Base-by-base conservation (phyloP, 73 alveolate species). In the Halteria grandinella region DNA sequence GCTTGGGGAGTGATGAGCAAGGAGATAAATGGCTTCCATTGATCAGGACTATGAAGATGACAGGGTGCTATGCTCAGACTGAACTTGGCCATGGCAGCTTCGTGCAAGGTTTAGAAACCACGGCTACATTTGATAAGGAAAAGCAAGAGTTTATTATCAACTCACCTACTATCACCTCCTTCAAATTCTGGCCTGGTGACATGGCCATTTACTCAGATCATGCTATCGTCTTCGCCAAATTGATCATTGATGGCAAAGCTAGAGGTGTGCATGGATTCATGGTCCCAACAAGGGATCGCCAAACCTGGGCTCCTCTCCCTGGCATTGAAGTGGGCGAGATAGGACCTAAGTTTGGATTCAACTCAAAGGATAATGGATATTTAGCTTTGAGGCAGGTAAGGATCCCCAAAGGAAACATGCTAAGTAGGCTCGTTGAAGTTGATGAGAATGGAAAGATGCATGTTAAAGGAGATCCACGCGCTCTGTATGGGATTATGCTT, bases 291-390 rank as follows among this genome's bases (percentile, higher is more conserved):
- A 70, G 98, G 34, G 95, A 88, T 62, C 25, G 32, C 1, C 43
- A 87, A 25, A 89, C 96, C 28, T 89, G 76, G 54, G 41, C 74
- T 60, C 94, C 96, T 10, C 70, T 94, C n/a, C 81, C 79, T 7
- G 97, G 97, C 0, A 83, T 94, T 24, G 91, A 66, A 10, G 91
- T 87, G n/a, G 98, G 98, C 44, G 98, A 91, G 34, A 94, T 94
- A 47, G 98, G 98, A n/a, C 97, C 97, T n/a, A 94, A 94, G 78
- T 51, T 63, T 21, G 98, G 97, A 44, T 87, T 62, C 41, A 58
- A 51, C 27, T 49, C 69, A 36, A 85, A 90, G 70, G 98, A 94
- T 77, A 94, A 91, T 71, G 98, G 98, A 27, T 94, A 78, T 64
- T 39, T 90, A 34, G 77, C 79, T 41, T 75, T 94, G 53, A 55